Base-by-base conservation (phyloP, 2,329 filamentous ascomycete genomes). In the Rachicladosporium sp. region DNA sequence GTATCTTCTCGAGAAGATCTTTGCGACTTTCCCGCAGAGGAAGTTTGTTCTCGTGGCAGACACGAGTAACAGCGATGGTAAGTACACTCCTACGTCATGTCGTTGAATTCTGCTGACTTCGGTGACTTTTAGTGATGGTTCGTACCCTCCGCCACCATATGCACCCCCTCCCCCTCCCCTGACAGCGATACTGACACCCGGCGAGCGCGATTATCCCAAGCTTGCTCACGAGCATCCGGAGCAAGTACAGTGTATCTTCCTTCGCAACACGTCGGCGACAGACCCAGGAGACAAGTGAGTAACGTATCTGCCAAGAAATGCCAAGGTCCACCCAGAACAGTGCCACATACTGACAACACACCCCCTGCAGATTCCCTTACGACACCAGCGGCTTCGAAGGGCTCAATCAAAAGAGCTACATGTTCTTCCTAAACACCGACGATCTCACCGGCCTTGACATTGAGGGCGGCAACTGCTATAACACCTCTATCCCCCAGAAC, bases 391-490 rank as follows among this genome's bases (percentile, higher is more conserved):
- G 77, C 0, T 88, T 88, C 63, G 65, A 82, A 60, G 71, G 65
- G 2, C 55, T 88, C 33, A 71, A 80, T 37, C 73, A 79, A 56
- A 66, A 67, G 27, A 72, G 66, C 46, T 88, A 85, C 62, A 87
- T 88, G 82, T 88, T 89, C 63, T 88, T 89, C 67, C 64, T 70
- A 10, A 70, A 79, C n/a, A 72, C 82, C 0, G 76, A 86, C 56
- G 82, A 88, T 49, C 59, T 88, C 30, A 68, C 52, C 5, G 68
- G 69, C 3, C 59, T 85, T 44, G 80, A 88, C 50, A 76, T 88
- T 43, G 68, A 64, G 2, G 74, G 73, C 33, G 82, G 81, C 1
- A 67, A 80, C 42, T 87, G 82, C 56, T 69, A 75, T 50, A 87
- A 86, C 50, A 50, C 60, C 23, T 70, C 67, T 0, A 70, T 87